Evolutionary conservation across 164 flowering plant genomes (phyloP).

Genomic region (Umbilicus rupestris): DNA sequence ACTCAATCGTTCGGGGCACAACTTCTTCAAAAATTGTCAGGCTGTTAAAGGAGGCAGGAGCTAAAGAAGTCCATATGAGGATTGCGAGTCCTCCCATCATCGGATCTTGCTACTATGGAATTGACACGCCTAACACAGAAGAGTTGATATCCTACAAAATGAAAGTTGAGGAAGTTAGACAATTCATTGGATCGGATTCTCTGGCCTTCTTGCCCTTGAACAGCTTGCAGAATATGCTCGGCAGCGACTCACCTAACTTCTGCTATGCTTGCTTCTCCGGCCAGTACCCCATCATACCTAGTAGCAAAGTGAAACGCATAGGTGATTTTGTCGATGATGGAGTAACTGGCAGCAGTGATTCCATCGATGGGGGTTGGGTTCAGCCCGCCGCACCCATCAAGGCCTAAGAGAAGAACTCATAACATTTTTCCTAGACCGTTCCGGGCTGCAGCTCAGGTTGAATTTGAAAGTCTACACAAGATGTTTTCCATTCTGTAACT

Average conservation of each 20-base stretch:
- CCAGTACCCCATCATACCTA: constrained; percentile 68
- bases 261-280: constrained; percentile 92
- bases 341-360: constrained; percentile 1
- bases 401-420: background rate
- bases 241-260: constrained; percentile 33
- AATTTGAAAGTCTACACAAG: background rate
- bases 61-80: constrained; percentile 93
- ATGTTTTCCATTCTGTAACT: background rate
- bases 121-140: constrained; percentile 68
- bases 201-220: constrained; percentile 63
- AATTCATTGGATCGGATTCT: constrained; percentile 67
- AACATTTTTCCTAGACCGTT: background rate
- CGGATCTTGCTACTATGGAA: constrained; percentile 85
- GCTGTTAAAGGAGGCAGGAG: constrained; percentile 80
- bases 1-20: constrained; percentile 88
- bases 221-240: constrained; percentile 48
- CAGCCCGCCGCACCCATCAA: background rate
- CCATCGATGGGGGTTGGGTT: constrained; percentile 8
- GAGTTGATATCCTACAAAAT: constrained; percentile 77
- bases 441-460: background rate
- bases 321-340: constrained; percentile 11
- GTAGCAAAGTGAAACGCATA: background rate
- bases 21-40: constrained; percentile 84
- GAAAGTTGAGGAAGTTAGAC: constrained; percentile 63
- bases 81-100: constrained; percentile 90